A percentile compares a stretch with the other conserved stretches of the same genome.
phyloP scores from a whole-genome alignment of 1,139 yeast genomes.

The Protomyces arabidopsidicola region DNA sequence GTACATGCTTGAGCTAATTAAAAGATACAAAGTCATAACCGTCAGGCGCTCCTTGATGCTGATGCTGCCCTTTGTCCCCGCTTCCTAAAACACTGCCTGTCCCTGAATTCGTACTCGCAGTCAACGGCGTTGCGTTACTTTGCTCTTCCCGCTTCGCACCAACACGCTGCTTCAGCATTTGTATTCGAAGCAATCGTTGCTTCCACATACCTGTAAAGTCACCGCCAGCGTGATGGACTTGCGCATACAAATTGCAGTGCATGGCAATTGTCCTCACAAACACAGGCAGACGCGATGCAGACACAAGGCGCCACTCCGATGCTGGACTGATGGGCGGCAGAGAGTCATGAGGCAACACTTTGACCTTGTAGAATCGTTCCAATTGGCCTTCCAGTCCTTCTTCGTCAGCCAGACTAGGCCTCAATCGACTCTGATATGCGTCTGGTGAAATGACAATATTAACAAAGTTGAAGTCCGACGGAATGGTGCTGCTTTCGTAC shows the following conservation, averaged over 20 bases:
- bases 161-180: slow-evolving; percentile 4
- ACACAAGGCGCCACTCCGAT: slow-evolving; percentile 16
- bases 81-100: not conserved
- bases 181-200: slow-evolving; percentile 10
- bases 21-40: not conserved
- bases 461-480: slow-evolving; percentile 76
- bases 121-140: not conserved
- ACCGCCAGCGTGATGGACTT: slow-evolving; percentile 24
- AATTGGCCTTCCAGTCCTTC: not conserved
- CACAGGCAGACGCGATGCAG: slow-evolving; percentile 8
- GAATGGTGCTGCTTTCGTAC: slow-evolving; percentile 66
- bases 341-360: not conserved
- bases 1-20: not conserved
- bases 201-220: slow-evolving; percentile 21
- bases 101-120: not conserved
- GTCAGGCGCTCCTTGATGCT: not conserved
- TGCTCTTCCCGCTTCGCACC: slow-evolving; percentile 1
- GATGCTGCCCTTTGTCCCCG: not conserved
- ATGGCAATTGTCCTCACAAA: slow-evolving; percentile 19
- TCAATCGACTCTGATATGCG: slow-evolving; percentile 32
- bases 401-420: not conserved
- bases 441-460: slow-evolving; percentile 75
- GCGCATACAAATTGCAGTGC: slow-evolving; percentile 20
- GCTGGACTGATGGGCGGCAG: slow-evolving; percentile 19
- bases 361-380: slow-evolving; percentile 8